These are phyloP conservation scores for Syzygium oleosum DNA, from an alignment of 345 rosid genomes.

Conservation along the genomic window DNA sequence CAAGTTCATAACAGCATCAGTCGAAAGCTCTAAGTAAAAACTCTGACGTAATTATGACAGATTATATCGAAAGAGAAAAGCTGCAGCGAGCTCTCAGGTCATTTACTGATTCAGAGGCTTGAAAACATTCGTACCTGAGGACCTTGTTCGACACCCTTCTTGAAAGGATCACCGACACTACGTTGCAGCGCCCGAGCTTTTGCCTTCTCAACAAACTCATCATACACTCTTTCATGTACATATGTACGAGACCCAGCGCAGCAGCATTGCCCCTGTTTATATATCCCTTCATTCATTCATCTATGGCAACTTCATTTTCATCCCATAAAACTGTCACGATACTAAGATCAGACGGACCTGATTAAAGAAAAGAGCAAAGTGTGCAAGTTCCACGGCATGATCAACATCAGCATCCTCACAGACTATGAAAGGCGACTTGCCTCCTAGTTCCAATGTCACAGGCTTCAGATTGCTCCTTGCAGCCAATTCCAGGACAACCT, in stretches of 20 bases:
- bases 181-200: constrained; percentile 77
- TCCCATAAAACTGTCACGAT: neutral
- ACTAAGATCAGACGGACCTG: constrained; percentile 35
- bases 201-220: constrained; percentile 83
- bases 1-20: neutral
- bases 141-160: constrained; percentile 80
- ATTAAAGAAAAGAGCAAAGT: constrained; percentile 86
- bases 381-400: constrained; percentile 88
- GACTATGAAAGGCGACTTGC: constrained; percentile 89
- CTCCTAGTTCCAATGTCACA: constrained; percentile 92
- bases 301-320: neutral
- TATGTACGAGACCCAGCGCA: constrained; percentile 94
- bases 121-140: constrained; percentile 46
- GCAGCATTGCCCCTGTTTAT: constrained; percentile 86
- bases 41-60: neutral
- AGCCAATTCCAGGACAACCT: constrained; percentile 62
- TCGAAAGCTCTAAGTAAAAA: neutral
- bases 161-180: constrained; percentile 89
- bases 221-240: constrained; percentile 77
- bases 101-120: neutral
- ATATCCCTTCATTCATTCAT: neutral
- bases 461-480: constrained; percentile 95
- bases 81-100: neutral
- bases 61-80: neutral
- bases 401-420: constrained; percentile 89